Evolutionary conservation across 306 rosid genomes (phyloP).

Genomic region (Citrullus amarus): DNA sequence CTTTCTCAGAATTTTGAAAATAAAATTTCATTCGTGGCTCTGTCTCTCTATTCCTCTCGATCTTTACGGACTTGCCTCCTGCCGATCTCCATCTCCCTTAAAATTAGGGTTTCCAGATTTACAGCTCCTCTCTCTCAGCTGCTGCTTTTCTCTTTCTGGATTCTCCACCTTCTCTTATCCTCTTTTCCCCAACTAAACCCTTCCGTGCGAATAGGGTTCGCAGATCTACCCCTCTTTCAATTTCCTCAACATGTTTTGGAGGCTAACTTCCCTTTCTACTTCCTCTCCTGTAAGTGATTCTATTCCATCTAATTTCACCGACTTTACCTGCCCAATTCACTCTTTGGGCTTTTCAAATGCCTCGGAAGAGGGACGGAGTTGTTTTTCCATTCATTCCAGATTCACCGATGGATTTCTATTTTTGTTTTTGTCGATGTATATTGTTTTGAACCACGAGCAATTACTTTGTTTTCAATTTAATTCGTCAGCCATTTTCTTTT

Average conservation of each 20-base stretch:
- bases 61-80: slow-evolving; percentile 52
- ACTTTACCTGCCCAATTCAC: background rate
- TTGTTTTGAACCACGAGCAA: background rate
- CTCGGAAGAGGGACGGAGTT: background rate
- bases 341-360: background rate
- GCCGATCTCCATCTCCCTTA: slow-evolving; percentile 37
- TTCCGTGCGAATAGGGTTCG: slow-evolving; percentile 25
- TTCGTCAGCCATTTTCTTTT: background rate
- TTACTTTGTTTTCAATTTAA: background rate
- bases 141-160: slow-evolving; percentile 7
- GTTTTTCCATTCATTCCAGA: background rate
- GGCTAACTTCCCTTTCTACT: slow-evolving; percentile 83
- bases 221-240: slow-evolving; percentile 34
- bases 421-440: background rate
- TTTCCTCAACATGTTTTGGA: slow-evolving; percentile 82
- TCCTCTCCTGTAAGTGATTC: slow-evolving; percentile 78
- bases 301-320: background rate
- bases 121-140: slow-evolving; percentile 9
- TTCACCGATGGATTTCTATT: background rate
- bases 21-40: slow-evolving; percentile 9
- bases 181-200: background rate
- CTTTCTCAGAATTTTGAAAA: slow-evolving; percentile 9
- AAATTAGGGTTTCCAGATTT: slow-evolving; percentile 77
- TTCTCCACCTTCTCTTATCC: slow-evolving; percentile 9
- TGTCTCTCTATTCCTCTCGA: slow-evolving; percentile 28